Evolutionary conservation across 2,329 filamentous ascomycete genomes (phyloP).

Genomic region (Cladorrhinum sp.): DNA sequence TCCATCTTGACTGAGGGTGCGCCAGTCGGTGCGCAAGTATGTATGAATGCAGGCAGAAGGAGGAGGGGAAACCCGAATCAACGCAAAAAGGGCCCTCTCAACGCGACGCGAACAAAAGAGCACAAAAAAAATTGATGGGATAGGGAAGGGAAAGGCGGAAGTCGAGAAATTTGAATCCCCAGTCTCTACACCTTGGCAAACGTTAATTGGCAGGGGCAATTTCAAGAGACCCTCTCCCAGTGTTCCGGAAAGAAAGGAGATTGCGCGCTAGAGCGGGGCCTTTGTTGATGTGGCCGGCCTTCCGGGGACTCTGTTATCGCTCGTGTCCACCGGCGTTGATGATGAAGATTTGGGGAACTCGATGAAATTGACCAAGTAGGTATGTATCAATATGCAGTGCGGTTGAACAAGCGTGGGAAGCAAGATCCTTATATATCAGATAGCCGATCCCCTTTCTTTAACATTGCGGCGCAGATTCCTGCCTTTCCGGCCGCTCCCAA

Average conservation of each 20-base stretch:
- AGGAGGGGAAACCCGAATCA: neutral
- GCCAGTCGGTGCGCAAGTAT: neutral
- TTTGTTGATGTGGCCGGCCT: neutral
- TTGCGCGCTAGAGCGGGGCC: neutral
- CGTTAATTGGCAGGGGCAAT: neutral
- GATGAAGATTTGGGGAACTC: neutral
- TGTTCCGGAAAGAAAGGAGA: neutral
- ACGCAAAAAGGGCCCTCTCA: neutral
- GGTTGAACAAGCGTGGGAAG: neutral
- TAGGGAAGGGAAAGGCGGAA: slow-evolving; percentile 1
- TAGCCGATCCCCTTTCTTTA: neutral
- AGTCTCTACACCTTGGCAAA: neutral
- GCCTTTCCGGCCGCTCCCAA: neutral
- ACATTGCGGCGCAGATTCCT: neutral
- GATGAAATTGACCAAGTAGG: no score
- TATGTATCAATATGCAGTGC: no score
- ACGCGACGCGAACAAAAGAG: slow-evolving; percentile 1
- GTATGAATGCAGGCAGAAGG: neutral
- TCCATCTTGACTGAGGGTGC: slow-evolving; percentile 66
- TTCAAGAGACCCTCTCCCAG: neutral
- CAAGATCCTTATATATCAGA: neutral
- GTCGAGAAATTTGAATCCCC: slow-evolving; percentile 10
- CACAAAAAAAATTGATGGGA: slow-evolving; percentile 1
- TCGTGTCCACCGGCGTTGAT: neutral
- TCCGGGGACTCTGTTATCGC: neutral